Base-by-base conservation (phyloP, 1,139 yeast genomes). In the Ogataea hybrid region DNA sequence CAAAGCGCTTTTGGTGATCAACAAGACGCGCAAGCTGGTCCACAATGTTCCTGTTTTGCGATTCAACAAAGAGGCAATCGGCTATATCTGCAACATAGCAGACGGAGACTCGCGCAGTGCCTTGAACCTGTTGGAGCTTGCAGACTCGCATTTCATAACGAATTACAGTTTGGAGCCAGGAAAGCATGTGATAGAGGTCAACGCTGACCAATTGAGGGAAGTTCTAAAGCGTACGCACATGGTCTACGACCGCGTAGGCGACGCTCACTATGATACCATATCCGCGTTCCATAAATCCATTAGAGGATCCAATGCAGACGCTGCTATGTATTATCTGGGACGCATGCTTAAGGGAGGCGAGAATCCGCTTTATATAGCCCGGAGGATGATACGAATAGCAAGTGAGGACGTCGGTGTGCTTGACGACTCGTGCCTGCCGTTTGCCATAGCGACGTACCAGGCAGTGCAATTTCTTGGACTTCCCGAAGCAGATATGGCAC, bases 281-380 rank as follows among this genome's bases (percentile, higher is more conserved):
- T 85, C 96, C 30, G 97, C 97, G 1, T 83, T 94, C 52, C 97
- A 92, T 65, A 92, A 92, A 58, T 78, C 96, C 0, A 76, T 92
- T 0, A 71, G 98, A 41, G 98, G 97, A 0, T 76, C 86, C 0
- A 83, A 90, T 58, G 83, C 92, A 0, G 88, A 92, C 63, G 97
- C 97, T 0, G 83, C 97, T 0, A 66, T 92, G 47, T 89, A 83
- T 61, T 92, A 92, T 56, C 67, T 92, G 18, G 92, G 83, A 0
- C 75, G 89, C 42, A 90, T 92, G 97, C 68, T 92, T 4, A 75
- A 78, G 44, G 90, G 95, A 3, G 97, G 98, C 0, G 97, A 92
- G 59, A 96, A 87, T 58, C 98, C 98, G 0, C 62, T 89, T 25
- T 94, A 84, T 56, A 81, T 92, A n/a, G 88, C 94, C 0, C 69